Base-by-base conservation (phyloP, 1,284 basidiomycete genomes). In the Ceratobasidium sp. region DNA sequence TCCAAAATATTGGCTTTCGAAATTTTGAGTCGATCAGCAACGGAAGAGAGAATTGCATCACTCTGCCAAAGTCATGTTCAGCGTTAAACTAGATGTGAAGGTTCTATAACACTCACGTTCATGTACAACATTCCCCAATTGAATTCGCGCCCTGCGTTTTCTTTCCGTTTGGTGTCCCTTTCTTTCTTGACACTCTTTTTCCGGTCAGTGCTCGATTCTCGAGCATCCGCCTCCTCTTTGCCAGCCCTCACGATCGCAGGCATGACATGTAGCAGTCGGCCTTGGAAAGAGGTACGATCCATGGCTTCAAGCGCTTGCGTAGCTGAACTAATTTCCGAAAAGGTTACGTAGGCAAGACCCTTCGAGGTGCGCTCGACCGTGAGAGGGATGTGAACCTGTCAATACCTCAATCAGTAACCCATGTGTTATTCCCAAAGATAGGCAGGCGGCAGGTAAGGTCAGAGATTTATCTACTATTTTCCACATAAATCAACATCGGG, bases 111-210 rank as follows among this genome's bases (percentile, higher is more conserved):
- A 91, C 93, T 83, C 84, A 96, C 95, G 85, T 98, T 98, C 95
- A 98, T 97, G 81, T 97, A 98, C 76, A 98, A 82, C 86, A 95
- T 93, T 58, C 91, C 91, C 97, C 97, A 99, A 82, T 97, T 98
- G 80, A 98, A 96, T 76, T 95, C 94, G 78, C 90, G 91, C 43
- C 90, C 90, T 6, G 92, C 90, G 31, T 83, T 85, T 16, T 89
- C 86, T 81, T 93, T 97, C 77, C 90, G 85, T 81, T 92, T 91
- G 53, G 88, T 87, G 16, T 88, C 85, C 76, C 86, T 87, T 78
- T 94, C 92, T 53, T 90, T 88, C 81, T 92, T 93, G 56, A 92
- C 80, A 1, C 85, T 86, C 76, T 84, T 85, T 78, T 88, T 89
- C 76, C 79, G 79, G 80, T 68, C 77, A 13, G 84, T 43, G 37